These are phyloP conservation scores for Nicotiana otophora DNA, from an alignment of 257 asterid genomes.

Conservation along the genomic window DNA sequence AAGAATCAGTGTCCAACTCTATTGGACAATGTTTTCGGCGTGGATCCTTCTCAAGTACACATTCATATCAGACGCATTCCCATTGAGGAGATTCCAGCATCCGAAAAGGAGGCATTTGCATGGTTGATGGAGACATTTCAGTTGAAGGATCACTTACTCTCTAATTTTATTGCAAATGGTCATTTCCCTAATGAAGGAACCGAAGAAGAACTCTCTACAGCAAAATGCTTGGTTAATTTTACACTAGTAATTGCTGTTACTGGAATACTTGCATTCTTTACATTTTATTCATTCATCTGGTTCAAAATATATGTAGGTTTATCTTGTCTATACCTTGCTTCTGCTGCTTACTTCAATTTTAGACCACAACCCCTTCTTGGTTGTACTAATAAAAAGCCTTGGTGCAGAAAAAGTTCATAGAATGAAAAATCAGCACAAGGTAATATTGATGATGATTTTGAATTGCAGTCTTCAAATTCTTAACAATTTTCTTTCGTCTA, in stretches of 20 bases:
- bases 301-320: constrained; percentile 55
- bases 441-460: not conserved
- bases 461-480: not conserved
- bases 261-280: constrained; percentile 39
- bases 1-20: constrained; percentile 59
- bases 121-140: constrained; percentile 67
- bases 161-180: constrained; percentile 46
- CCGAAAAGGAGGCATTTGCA: constrained; percentile 36
- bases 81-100: constrained; percentile 39
- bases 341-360: constrained; percentile 47
- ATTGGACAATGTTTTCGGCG: constrained; percentile 72
- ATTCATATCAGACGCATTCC: constrained; percentile 58
- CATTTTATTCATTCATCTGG: constrained; percentile 64
- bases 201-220: constrained; percentile 45
- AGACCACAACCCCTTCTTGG: constrained; percentile 39
- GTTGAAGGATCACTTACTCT: constrained; percentile 58
- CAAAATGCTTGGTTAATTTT: constrained; percentile 44
- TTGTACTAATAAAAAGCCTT: not conserved
- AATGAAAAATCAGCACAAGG: not conserved
- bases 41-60: constrained; percentile 84
- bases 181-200: constrained; percentile 56
- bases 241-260: constrained; percentile 45
- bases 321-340: constrained; percentile 47
- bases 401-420: not conserved
- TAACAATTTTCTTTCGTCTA: not conserved